Base-by-base conservation (phyloP, 345 rosid species). In the Melaleuca quinquenervia region DNA sequence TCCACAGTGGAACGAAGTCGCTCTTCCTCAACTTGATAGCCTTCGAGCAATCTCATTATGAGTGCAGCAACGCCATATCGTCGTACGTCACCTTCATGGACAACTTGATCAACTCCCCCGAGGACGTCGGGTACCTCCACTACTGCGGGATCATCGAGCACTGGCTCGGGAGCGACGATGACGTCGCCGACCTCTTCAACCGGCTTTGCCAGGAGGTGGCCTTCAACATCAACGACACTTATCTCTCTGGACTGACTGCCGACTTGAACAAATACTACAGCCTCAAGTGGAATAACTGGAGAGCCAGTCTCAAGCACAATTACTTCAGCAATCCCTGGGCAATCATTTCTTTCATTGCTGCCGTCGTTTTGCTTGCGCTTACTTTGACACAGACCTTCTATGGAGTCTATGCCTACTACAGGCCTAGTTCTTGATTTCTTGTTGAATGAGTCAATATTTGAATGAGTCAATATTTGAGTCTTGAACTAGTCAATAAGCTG, bases 291-390 rank as follows among this genome's bases (percentile, higher is more conserved):
- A 92, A 97, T 82, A 87, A 95, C 78, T 95, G 96, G 99, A 90
- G 91, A 0, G 96, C 96, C 5, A 90, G 90, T 27, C 90, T 97
- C 85, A 93, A 89, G 89, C 94, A 97, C 50, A 93, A 92, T 55
- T 95, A 96, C 87, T 94, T 96, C 89, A 90, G 90, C 88, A 95
- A 90, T 87, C 98, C 97, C 2, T 95, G 98, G 99, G 95, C 98
- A 7, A 89, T 94, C 86, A 86, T 95, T 83, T 97, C 98, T 55
- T 82, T 96, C 2, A 82, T 86, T 86, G 98, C 97, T 48, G 98
- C 98, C 14, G 90, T 90, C 51, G 91, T 92, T 41, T 86, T 95
- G 87, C 82, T 96, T 83, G 41, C 92, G 54, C 98, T 96, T 85
- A 96, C 99, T n/a, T 90, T 93, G 2, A 87, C 94, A 50, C 99